phyloP scores from a whole-genome alignment of 2,329 filamentous ascomycete genomes.

The Clarireedia hainanense region DNA sequence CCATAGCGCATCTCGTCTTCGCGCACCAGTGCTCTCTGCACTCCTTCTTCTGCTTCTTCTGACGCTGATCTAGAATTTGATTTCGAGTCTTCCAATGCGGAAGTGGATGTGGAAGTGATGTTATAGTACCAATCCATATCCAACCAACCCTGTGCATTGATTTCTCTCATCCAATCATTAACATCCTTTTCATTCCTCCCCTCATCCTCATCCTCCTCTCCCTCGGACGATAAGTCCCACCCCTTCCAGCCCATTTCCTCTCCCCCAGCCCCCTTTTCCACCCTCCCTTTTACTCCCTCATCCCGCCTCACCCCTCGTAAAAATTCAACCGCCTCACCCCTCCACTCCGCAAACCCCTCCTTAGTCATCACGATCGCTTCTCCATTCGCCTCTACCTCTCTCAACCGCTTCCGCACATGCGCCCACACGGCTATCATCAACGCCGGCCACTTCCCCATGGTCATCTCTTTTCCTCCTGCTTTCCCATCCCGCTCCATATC shows the following conservation, averaged over 20 bases:
- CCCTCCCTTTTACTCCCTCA: constrained; percentile 39
- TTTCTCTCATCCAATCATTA: constrained; percentile 51
- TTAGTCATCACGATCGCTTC: constrained; percentile 21
- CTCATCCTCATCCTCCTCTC: constrained; percentile 39
- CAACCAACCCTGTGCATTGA: constrained; percentile 41
- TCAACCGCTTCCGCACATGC: constrained; percentile 47
- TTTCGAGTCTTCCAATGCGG: too few relatives aligned
- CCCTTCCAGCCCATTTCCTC: constrained; percentile 39
- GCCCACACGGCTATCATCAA: constrained; percentile 54
- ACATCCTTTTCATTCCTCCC: constrained; percentile 47
- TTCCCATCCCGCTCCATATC: constrained; percentile 5
- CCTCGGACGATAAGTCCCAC: constrained; percentile 38
- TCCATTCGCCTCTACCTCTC: constrained; percentile 15
- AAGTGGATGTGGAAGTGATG: constrained; percentile 30
- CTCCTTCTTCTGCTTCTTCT: constrained; percentile 30
- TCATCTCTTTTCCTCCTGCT: constrained; percentile 27
- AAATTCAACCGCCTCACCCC: constrained; percentile 40
- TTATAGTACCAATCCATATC: constrained; percentile 53
- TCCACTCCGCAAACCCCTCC: constrained; percentile 38
- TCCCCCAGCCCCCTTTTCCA: constrained; percentile 33
- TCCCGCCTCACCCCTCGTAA: constrained; percentile 33
- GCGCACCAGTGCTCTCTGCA: constrained; percentile 2
- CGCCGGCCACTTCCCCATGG: constrained; percentile 40
- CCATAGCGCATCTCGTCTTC: constrained; percentile 17
- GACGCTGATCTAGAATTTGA: constrained; percentile 11